These are phyloP conservation scores for Puccinia sorghi DNA, from an alignment of 1,284 basidiomycete species.

Conservation along the genomic window DNA sequence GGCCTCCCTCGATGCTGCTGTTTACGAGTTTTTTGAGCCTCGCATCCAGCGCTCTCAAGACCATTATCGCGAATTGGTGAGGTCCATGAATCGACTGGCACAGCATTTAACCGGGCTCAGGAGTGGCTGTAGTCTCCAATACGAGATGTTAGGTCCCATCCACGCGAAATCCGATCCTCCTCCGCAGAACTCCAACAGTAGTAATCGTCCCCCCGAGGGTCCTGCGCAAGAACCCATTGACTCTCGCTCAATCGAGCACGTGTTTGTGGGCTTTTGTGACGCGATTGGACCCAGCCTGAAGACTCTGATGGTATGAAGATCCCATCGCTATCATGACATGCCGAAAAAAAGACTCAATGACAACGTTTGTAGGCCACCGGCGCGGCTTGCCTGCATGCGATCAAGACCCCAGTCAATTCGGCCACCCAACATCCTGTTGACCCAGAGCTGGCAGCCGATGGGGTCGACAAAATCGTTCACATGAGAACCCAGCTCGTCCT, in stretches of 20 bases:
- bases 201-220: constrained; percentile 52
- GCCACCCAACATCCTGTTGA: neutral
- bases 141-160: constrained; percentile 66
- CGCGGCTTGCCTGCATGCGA: constrained; percentile 39
- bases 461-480: constrained; percentile 28
- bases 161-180: constrained; percentile 25
- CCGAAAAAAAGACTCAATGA: neutral
- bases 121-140: constrained; percentile 77
- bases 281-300: constrained; percentile 77
- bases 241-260: constrained; percentile 56
- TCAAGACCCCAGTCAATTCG: constrained; percentile 21
- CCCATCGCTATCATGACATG: neutral
- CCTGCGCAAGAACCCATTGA: constrained; percentile 51
- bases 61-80: constrained; percentile 80
- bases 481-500: constrained; percentile 26
- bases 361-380: constrained; percentile 17
- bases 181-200: constrained; percentile 55
- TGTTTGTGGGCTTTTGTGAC: constrained; percentile 80
- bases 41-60: constrained; percentile 61
- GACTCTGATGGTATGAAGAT: constrained; percentile 68
- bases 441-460: constrained; percentile 13
- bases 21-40: constrained; percentile 70
- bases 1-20: constrained; percentile 77
- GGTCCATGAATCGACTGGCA: constrained; percentile 77
- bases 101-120: constrained; percentile 86